Percentiles rank a stretch among this genome's conserved stretches.
phyloP scores from a whole-genome alignment of 805 yeast species.

The Priceomyces haplophilus region DNA sequence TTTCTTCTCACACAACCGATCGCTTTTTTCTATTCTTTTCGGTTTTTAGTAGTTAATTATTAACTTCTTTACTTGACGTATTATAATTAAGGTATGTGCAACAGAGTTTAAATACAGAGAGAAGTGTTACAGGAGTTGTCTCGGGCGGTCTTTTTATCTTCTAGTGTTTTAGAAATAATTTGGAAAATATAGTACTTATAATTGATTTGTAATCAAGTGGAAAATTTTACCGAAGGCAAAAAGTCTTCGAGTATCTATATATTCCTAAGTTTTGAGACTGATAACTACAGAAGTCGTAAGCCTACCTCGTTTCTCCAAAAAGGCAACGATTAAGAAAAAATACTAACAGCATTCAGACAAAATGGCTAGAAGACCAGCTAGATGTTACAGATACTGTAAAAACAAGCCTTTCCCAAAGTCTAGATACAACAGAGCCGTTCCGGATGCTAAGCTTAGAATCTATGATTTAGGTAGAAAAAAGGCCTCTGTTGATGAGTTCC shows the following conservation, averaged over 20 bases:
- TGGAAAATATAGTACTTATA: not conserved
- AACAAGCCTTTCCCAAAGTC: slow-evolving; percentile 99
- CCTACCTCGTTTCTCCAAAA: too few species aligned
- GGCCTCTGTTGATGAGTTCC: slow-evolving; percentile 99
- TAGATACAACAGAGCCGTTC: slow-evolving; percentile 99
- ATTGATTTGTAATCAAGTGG: not conserved
- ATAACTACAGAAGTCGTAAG: too few species aligned
- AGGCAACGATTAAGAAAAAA: not conserved
- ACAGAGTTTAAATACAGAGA: not conserved
- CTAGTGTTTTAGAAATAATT: not conserved
- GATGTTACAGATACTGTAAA: slow-evolving; percentile 99
- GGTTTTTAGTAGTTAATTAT: not conserved
- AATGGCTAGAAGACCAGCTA: slow-evolving; percentile 99
- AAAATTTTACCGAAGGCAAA: not conserved
- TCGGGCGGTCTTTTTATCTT: not conserved
- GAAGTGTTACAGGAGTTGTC: too few species aligned
- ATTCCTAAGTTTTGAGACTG: not conserved
- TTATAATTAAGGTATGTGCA: not conserved
- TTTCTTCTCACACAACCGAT: not conserved
- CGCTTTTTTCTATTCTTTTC: not conserved
- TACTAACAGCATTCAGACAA: slow-evolving; percentile 46
- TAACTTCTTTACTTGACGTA: not conserved
- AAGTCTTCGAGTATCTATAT: not conserved
- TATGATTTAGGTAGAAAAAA: slow-evolving; percentile 99
- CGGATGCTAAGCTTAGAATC: slow-evolving; percentile 99